These are phyloP conservation scores for Aspergillus texensis DNA, from an alignment of 2,329 filamentous ascomycete species.

Conservation along the genomic window DNA sequence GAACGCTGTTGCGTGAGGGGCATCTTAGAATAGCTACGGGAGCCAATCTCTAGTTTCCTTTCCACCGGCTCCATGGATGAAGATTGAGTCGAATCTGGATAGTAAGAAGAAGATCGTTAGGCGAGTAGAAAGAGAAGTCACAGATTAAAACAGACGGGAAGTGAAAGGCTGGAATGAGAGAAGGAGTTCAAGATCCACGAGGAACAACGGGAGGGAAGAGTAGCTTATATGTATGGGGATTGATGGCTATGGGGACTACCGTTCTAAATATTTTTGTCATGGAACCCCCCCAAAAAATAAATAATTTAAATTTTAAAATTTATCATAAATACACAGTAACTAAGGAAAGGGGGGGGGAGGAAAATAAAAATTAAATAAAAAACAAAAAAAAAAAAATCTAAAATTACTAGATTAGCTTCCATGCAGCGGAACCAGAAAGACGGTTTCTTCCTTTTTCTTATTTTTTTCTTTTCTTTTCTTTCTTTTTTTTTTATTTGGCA, in stretches of 20 bases:
- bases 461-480: not conserved
- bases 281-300: not conserved
- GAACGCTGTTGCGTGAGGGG: constrained; percentile 27
- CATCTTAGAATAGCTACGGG: constrained; percentile 26
- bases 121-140: not conserved
- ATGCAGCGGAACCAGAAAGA: constrained; percentile 17
- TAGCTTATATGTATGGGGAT: constrained; percentile 20
- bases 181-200: constrained; percentile 11
- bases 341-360: not conserved
- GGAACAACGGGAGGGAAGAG: constrained; percentile 13
- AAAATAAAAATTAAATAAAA: not conserved
- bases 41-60: constrained; percentile 31
- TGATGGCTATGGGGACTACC: constrained; percentile 11
- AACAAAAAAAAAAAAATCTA: not conserved
- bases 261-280: constrained; percentile 5
- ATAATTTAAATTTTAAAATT: not conserved
- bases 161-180: not conserved
- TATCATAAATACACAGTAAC: constrained; percentile 2
- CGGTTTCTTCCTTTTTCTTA: not conserved
- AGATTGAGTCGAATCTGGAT: not conserved
- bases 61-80: constrained; percentile 24
- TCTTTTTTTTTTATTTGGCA: not conserved
- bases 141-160: not conserved
- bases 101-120: not conserved
- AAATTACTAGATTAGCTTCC: not conserved